Evolutionary conservation across 345 rosid genomes (phyloP).

Genomic region (Pelargonium nanum): DNA sequence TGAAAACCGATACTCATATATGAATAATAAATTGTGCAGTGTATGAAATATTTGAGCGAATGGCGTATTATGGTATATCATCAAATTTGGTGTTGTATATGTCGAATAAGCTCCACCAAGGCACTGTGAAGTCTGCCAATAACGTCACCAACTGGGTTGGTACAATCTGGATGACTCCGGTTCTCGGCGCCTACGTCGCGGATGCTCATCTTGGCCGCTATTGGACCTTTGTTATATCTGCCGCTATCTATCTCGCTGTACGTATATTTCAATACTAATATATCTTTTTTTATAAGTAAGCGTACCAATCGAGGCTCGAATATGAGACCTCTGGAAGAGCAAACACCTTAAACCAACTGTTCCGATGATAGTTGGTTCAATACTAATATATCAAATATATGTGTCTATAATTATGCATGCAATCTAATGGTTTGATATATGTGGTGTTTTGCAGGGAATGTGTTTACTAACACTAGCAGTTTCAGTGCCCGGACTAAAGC

Average conservation of each 20-base stretch:
- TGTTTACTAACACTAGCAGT: constrained; percentile 53
- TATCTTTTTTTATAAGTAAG: background rate
- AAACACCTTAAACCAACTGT: too few species aligned
- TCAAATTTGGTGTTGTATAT: constrained; percentile 62
- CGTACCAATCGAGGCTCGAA: background rate
- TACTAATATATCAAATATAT: too few species aligned
- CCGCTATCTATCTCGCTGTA: constrained; percentile 49
- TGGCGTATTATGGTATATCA: constrained; percentile 88
- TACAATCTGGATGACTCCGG: constrained; percentile 67
- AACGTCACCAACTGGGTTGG: constrained; percentile 97
- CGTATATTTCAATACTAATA: background rate
- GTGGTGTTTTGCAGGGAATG: constrained; percentile 93
- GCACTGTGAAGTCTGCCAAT: constrained; percentile 72
- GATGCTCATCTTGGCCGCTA: constrained; percentile 90
- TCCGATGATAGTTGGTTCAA: background rate
- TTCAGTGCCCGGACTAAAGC: constrained; percentile 49
- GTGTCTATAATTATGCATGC: too few species aligned
- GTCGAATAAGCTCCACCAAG: constrained; percentile 69
- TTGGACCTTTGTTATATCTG: constrained; percentile 53
- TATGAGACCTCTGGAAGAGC: background rate
- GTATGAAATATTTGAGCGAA: constrained; percentile 74
- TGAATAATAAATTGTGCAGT: constrained; percentile 23
- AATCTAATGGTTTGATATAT: too few species aligned
- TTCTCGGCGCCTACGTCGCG: constrained; percentile 79
- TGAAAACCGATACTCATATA: too few species aligned